Conservation (phyloP, 768 basidiomycete species). For the Tylopilus felleus region DNA sequence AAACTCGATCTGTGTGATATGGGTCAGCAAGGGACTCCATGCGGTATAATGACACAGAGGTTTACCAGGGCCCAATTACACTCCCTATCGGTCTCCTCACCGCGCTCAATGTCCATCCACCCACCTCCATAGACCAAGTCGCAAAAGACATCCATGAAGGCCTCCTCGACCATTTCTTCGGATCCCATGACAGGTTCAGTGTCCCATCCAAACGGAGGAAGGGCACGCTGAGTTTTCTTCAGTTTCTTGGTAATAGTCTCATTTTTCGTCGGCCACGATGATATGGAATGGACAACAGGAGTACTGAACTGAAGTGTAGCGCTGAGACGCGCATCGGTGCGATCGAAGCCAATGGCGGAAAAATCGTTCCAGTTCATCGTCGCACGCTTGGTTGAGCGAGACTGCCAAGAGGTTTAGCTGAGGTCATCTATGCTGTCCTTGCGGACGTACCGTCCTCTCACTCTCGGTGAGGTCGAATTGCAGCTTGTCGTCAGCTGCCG, state of each 20-base stretch:
- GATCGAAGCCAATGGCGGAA: slow-evolving; percentile 76
- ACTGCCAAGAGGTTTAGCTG: slow-evolving; percentile 37
- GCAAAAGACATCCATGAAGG: slow-evolving; percentile 85
- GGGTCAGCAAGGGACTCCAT: slow-evolving; percentile 1
- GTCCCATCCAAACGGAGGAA: slow-evolving; percentile 92
- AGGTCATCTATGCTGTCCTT: background rate
- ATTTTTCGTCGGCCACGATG: slow-evolving; percentile 70
- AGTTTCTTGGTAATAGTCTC: slow-evolving; percentile 74
- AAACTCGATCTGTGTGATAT: slow-evolving; percentile 72
- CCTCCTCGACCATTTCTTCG: slow-evolving; percentile 85
- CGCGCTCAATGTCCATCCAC: slow-evolving; percentile 77
- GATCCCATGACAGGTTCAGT: slow-evolving; percentile 75
- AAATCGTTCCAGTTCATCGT: slow-evolving; percentile 93
- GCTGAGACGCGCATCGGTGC: slow-evolving; percentile 70
- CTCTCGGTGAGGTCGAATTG: slow-evolving; percentile 92
- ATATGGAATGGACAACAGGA: slow-evolving; percentile 54
- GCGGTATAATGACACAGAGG: slow-evolving; percentile 4
- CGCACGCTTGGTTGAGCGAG: slow-evolving; percentile 66
- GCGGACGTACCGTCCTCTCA: slow-evolving; percentile 55
- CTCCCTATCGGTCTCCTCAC: slow-evolving; percentile 72
- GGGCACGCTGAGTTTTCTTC: slow-evolving; percentile 67
- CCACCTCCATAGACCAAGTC: slow-evolving; percentile 79
- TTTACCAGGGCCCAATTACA: slow-evolving; percentile 91
- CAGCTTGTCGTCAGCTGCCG: slow-evolving; percentile 56
- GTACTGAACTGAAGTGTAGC: slow-evolving; percentile 78